These are phyloP conservation scores for Capillidium rhysosporum DNA, from an alignment of 371 early-diverging fungal species.

Conservation along the genomic window DNA sequence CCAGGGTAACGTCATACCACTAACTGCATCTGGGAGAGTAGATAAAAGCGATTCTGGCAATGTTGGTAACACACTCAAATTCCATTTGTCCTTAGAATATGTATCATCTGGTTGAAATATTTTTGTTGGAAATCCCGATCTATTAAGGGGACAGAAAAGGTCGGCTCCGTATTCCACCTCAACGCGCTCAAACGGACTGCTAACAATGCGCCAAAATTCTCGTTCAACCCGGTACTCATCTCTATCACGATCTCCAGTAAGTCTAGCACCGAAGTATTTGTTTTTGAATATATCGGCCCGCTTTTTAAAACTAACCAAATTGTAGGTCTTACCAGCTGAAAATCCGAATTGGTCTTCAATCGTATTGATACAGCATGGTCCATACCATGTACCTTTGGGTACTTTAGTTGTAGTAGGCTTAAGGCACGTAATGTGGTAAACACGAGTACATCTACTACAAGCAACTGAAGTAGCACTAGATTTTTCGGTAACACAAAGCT, in stretches of 20 bases:
- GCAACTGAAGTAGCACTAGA: no score
- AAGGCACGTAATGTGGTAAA: constrained; percentile 65
- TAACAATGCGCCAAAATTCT: constrained; percentile 90
- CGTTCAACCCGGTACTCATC: constrained; percentile 35
- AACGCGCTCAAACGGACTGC: constrained; percentile 64
- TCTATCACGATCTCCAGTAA: constrained; percentile 8
- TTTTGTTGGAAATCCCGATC: constrained; percentile 60
- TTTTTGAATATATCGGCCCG: constrained; percentile 63
- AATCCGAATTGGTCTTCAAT: constrained; percentile 81
- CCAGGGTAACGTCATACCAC: constrained; percentile 95
- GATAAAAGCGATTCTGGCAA: constrained; percentile 61
- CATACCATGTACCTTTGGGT: constrained; percentile 71
- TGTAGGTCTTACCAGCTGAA: constrained; percentile 63
- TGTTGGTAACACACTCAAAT: constrained; percentile 73
- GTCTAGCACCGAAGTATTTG: constrained; percentile 30
- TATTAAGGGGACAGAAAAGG: constrained; percentile 72
- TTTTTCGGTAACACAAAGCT: constrained; percentile 25
- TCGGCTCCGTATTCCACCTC: constrained; percentile 95
- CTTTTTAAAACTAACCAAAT: constrained; percentile 56
- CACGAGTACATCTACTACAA: constrained; percentile 38
- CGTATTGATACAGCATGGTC: constrained; percentile 54
- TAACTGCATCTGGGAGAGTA: constrained; percentile 62
- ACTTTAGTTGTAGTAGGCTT: constrained; percentile 38
- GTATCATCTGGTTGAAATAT: constrained; percentile 29
- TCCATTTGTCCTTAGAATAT: constrained; percentile 56